These are phyloP conservation scores for Pythium oligandrum DNA, from an alignment of 352 stramenopile genomes.

Conservation along the genomic window DNA sequence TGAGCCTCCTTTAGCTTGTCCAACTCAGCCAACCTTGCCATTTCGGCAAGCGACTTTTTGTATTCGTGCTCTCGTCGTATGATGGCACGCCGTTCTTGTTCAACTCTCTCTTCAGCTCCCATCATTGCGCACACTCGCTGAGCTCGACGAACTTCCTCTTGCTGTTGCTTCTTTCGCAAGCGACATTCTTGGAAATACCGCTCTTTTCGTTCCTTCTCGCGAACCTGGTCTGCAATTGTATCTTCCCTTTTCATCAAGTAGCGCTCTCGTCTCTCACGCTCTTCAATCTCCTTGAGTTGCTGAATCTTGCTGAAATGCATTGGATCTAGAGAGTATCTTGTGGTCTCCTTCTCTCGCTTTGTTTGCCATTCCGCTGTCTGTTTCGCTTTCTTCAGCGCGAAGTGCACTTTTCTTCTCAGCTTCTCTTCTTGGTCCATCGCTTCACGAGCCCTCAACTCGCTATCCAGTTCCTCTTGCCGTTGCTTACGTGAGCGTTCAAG, in stretches of 20 bases:
- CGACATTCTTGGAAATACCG: constrained; percentile 37
- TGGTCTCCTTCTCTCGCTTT: constrained; percentile 42
- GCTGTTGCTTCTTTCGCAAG: constrained; percentile 24
- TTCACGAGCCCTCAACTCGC: constrained; percentile 26
- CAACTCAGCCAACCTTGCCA: constrained; percentile 35
- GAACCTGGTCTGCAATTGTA: constrained; percentile 13
- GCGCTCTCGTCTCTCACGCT: constrained; percentile 47
- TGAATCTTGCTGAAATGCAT: constrained; percentile 46
- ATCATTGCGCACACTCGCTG: constrained; percentile 31
- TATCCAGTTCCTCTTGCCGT: constrained; percentile 35
- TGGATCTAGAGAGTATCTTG: constrained; percentile 46
- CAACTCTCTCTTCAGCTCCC: constrained; percentile 35
- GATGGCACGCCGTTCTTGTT: constrained; percentile 8
- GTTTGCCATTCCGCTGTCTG: constrained; percentile 33
- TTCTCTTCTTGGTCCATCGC: constrained; percentile 40
- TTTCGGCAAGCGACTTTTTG: constrained; percentile 27
- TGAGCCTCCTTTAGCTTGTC: constrained; percentile 27
- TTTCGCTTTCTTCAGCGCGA: constrained; percentile 29
- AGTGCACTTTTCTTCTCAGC: constrained; percentile 27
- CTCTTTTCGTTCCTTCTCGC: constrained; percentile 33
- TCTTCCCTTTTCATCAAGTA: constrained; percentile 44
- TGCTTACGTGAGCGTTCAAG: constrained; percentile 22
- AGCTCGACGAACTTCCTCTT: constrained; percentile 26
- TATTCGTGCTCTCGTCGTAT: constrained; percentile 26
- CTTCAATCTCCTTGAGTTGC: constrained; percentile 30